phyloP scores from a whole-genome alignment of 345 rosid genomes.

The Rhodamnia rubescens region DNA sequence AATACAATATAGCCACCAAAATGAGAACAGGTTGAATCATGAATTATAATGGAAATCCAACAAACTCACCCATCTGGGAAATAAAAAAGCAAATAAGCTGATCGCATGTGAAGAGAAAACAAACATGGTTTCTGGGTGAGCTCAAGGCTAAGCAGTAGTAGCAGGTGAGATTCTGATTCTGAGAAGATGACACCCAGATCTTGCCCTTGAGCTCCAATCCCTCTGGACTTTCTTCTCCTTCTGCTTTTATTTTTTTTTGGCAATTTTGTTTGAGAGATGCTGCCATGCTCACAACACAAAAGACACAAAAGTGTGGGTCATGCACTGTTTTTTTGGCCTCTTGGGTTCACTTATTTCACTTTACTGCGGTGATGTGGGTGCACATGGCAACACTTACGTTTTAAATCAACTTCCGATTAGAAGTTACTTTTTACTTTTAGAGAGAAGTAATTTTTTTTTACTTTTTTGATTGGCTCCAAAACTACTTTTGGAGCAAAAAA shows the following conservation, averaged over 20 bases:
- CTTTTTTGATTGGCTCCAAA: too few relatives aligned
- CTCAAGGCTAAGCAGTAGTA: not conserved
- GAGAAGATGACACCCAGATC: not conserved
- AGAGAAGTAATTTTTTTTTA: too few relatives aligned
- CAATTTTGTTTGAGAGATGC: not conserved
- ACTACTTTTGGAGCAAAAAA: too few relatives aligned
- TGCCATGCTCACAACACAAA: not conserved
- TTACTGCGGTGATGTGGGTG: not conserved
- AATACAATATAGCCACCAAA: not conserved
- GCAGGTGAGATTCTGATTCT: slow-evolving; percentile 1
- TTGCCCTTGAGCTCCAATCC: not conserved
- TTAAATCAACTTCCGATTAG: too few relatives aligned
- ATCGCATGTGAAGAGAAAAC: not conserved
- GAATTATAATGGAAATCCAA: not conserved
- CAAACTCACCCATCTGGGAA: not conserved
- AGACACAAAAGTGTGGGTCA: not conserved
- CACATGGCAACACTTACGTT: too few relatives aligned
- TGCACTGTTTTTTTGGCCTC: not conserved
- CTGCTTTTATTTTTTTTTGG: too few relatives aligned
- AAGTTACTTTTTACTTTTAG: too few relatives aligned
- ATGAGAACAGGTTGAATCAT: not conserved
- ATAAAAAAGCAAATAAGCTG: not conserved
- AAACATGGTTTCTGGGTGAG: not conserved
- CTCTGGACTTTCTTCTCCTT: not conserved
- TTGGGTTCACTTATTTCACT: not conserved